Evolutionary conservation across 352 stramenopile species (phyloP).

Genomic region (Halophytophthora batemanensis): DNA sequence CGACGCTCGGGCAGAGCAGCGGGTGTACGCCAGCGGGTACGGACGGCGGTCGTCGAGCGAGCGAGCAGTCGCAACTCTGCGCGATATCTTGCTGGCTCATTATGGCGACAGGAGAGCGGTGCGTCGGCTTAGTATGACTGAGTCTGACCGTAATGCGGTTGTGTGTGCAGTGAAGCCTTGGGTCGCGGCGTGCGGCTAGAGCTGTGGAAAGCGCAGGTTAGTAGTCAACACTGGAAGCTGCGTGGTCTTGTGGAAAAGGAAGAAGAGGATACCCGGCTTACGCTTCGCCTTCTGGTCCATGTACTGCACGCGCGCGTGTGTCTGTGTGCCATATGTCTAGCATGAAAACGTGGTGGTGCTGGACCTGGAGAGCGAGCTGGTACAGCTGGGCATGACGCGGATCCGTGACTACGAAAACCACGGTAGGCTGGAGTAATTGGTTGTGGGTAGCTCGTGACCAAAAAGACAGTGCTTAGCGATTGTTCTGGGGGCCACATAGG

Average conservation of each 20-base stretch:
- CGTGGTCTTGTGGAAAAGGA: not conserved
- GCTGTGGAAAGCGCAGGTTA: constrained; percentile 83
- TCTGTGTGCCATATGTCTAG: constrained; percentile 22
- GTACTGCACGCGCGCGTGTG: too few relatives aligned
- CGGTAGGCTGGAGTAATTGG: constrained; percentile 20
- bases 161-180: constrained; percentile 54
- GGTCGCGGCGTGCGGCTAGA: constrained; percentile 77
- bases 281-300: constrained; percentile 2
- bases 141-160: constrained; percentile 3
- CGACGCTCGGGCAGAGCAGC: constrained; percentile 40
- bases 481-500: constrained; percentile 19
- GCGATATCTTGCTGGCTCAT: not conserved
- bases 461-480: not conserved
- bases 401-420: constrained; percentile 74
- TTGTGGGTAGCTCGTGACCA: not conserved
- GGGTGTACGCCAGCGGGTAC: constrained; percentile 71
- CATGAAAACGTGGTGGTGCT: constrained; percentile 86
- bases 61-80: not conserved
- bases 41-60: too few relatives aligned
- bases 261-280: not conserved
- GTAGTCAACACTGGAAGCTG: constrained; percentile 1
- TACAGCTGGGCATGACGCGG: constrained; percentile 79
- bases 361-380: constrained; percentile 81
- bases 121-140: constrained; percentile 8
- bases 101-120: not conserved